Percentiles rank a stretch among this genome's conserved stretches.
phyloP scores from a whole-genome alignment of 129 eudicot species.

The Glebionis coronaria region DNA sequence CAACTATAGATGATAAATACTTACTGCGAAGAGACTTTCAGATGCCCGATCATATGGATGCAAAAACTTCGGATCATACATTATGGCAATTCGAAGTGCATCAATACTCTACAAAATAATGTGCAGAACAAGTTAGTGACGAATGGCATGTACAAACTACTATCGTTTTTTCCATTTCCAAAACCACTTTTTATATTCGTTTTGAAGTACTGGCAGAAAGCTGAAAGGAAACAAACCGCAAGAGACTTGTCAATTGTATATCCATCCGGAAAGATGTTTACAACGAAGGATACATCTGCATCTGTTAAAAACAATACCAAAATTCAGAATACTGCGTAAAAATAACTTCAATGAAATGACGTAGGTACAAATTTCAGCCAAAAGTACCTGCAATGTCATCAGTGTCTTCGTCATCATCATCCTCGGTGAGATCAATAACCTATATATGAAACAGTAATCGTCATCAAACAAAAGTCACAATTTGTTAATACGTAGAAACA shows the following conservation, averaged over 20 bases:
- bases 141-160: neutral
- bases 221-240: slow-evolving; percentile 27
- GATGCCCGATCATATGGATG: too few species aligned
- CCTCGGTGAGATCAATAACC: slow-evolving; percentile 31
- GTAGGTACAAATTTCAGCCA: neutral
- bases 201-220: slow-evolving; percentile 5
- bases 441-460: slow-evolving; percentile 19
- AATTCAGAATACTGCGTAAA: neutral
- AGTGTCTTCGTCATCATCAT: slow-evolving; percentile 22
- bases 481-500: too few species aligned
- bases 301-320: slow-evolving; percentile 38
- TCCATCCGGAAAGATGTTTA: slow-evolving; percentile 39
- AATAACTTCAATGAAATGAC: neutral
- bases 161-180: neutral
- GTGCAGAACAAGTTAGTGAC: too few species aligned
- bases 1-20: too few species aligned
- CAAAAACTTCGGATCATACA: too few species aligned
- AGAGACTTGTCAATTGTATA: slow-evolving; percentile 26
- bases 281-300: slow-evolving; percentile 34
- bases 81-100: too few species aligned
- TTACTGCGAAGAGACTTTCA: too few species aligned
- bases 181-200: neutral
- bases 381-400: slow-evolving; percentile 39
- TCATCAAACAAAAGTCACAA: too few species aligned
- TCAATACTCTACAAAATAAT: too few species aligned